These are phyloP conservation scores for Paraphoma sp. DNA, from an alignment of 2,329 filamentous ascomycete genomes.

Conservation along the genomic window DNA sequence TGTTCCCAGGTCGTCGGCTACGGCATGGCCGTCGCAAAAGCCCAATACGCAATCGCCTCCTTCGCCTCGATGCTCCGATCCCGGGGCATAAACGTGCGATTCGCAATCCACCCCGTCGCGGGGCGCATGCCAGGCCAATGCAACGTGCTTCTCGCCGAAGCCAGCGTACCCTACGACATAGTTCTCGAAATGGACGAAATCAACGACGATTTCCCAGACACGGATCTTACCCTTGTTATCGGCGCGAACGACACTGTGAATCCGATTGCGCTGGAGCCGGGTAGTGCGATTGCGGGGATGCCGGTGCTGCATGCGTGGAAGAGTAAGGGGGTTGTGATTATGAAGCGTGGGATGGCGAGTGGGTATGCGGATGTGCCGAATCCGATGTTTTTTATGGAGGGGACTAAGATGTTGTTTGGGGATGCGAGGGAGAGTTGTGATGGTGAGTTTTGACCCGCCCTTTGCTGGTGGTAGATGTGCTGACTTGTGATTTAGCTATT, in stretches of 20 bases:
- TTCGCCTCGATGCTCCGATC: conserved; percentile 77
- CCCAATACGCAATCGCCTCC: conserved; percentile 87
- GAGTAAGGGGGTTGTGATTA: conserved; percentile 89
- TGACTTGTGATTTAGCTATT: conserved; percentile 37
- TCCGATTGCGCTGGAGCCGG: conserved; percentile 83
- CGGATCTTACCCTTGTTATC: conserved; percentile 86
- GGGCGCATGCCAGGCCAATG: conserved; percentile 94
- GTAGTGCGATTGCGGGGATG: conserved; percentile 88
- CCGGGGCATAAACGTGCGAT: conserved; percentile 81
- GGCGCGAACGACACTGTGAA: conserved; percentile 94
- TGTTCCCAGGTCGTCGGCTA: conserved; percentile 72
- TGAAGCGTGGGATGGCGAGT: conserved; percentile 90
- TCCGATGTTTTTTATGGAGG: conserved; percentile 91
- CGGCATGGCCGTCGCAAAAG: conserved; percentile 93
- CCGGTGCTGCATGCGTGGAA: conserved; percentile 92
- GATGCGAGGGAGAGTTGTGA: conserved; percentile 86
- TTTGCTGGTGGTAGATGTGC: conserved; percentile 1
- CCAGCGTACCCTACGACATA: conserved; percentile 87
- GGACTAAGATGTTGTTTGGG: conserved; percentile 89
- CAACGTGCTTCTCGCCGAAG: conserved; percentile 88
- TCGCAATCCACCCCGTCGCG: conserved; percentile 89
- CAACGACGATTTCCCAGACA: conserved; percentile 88
- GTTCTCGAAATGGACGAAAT: conserved; percentile 97
- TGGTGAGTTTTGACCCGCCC: conserved; percentile 48
- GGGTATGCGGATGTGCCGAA: conserved; percentile 92